phyloP scores from a whole-genome alignment of 495 filamentous ascomycete genomes.

The Penicillium soppii region DNA sequence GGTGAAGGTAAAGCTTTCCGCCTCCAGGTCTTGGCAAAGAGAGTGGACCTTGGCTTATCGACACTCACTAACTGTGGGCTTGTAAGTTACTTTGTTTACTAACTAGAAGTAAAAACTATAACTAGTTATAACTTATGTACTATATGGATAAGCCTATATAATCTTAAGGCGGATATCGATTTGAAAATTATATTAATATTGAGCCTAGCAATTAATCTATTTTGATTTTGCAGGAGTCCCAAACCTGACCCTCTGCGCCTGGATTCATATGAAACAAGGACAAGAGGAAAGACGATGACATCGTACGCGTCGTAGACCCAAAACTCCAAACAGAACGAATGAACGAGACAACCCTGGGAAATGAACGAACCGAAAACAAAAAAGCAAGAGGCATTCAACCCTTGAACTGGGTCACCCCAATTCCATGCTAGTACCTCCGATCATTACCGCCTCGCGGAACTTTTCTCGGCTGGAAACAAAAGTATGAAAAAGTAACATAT shows the following conservation, averaged over 20 bases:
- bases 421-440: constrained; percentile 7
- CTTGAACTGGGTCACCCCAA: background rate
- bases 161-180: background rate
- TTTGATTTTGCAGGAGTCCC: constrained; percentile 28
- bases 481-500: constrained; percentile 15
- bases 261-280: constrained; percentile 26
- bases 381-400: constrained; percentile 4
- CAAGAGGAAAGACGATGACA: constrained; percentile 19
- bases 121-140: too few species aligned
- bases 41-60: background rate
- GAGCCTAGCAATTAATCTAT: constrained; percentile 31
- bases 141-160: too few species aligned
- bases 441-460: constrained; percentile 14
- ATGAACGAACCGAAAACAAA: constrained; percentile 5
- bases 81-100: too few species aligned
- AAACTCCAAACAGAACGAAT: constrained; percentile 19
- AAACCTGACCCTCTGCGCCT: constrained; percentile 19
- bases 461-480: constrained; percentile 5
- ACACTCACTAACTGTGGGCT: too few species aligned
- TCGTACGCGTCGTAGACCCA: constrained; percentile 29
- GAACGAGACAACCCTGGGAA: constrained; percentile 10
- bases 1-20: background rate
- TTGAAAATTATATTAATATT: constrained; percentile 21
- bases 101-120: too few species aligned
- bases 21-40: background rate